These are phyloP conservation scores for Leucogyrophana mollusca DNA, from an alignment of 768 basidiomycete species.

Conservation along the genomic window DNA sequence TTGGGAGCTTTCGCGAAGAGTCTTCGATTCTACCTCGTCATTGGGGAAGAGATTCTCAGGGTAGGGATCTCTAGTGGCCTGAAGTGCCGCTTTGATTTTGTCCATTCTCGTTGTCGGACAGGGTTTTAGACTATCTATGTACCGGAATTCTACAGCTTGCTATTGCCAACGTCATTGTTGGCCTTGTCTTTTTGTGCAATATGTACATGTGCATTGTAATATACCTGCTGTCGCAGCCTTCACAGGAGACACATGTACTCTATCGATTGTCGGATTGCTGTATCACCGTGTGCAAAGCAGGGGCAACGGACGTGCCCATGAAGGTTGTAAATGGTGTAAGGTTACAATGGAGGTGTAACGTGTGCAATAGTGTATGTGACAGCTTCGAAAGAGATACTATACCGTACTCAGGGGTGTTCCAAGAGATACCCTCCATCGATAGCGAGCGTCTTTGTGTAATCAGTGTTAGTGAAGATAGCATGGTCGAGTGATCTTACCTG, in stretches of 20 bases:
- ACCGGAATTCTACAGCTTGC: background rate
- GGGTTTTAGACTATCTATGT: background rate
- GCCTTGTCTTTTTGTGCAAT: background rate
- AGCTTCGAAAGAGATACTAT: background rate
- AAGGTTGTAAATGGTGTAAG: no score
- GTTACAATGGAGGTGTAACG: no score
- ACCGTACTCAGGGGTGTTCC: constrained; percentile 20
- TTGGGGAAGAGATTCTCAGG: constrained; percentile 23
- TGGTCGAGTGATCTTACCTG: constrained; percentile 21
- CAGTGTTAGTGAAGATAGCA: no score
- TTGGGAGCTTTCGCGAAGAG: constrained; percentile 15
- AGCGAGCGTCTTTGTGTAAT: constrained; percentile 15
- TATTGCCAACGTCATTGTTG: background rate
- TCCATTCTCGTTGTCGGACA: background rate
- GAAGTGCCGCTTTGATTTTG: background rate
- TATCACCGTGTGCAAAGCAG: no score
- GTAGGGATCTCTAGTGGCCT: constrained; percentile 19
- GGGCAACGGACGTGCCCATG: no score
- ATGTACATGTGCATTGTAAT: background rate
- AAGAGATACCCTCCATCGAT: constrained; percentile 28
- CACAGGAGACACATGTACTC: no score
- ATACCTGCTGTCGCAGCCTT: background rate
- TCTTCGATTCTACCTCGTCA: constrained; percentile 17
- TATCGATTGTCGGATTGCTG: no score
- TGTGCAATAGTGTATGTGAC: no score